Evolutionary conservation across 2,329 filamentous ascomycete species (phyloP), one percentile per base, ranked within the genome.

Genomic region (Fusarium sp.): DNA sequence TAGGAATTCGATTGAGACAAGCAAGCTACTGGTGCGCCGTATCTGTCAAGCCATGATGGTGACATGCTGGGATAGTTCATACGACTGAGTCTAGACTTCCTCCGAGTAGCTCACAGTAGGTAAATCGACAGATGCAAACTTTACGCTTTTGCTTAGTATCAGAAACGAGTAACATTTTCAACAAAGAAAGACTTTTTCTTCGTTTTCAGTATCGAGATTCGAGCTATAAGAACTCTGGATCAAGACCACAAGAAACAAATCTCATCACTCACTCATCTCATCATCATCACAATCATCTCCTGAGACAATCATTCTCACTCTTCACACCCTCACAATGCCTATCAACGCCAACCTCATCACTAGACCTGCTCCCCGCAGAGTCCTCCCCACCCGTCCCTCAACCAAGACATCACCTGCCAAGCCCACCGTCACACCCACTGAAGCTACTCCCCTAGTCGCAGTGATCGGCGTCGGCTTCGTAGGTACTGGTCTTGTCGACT

Each of bases 381-480:
- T 19, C 6, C 14, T 43, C n/a, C 14, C 46, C 34, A 37, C 19
- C 14, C 34, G 31, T 7, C 57, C 65, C 23, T 25, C 16, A 55
- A 28, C 30, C 43, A 55, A 55, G 37, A 49, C 39, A 26, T 42
- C 48, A 25, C 1, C 26, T 2, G 5, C 39, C 48, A 65, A 61
- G 43, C 16, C 4, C 2, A 45, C 14, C 13, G 9, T 44, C 12
- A 13, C 31, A 42, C 39, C 52, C 18, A 31, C 19, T 49, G 44
- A 67, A 18, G 52, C 57, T 50, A 63, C 56, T 18, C 78, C 81
- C 6, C 49, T 81, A n/a, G 79, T 86, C 2, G 84, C 83, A 51
- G 79, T 86, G 25, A 81, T 86, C 21, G 85, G 84, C 11, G 82
- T 85, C 5, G 85, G 85, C 25, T 86, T 85, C 67, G 84, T 86